Conservation (phyloP, 2,329 filamentous ascomycete species). For the Botrytis galanthina region DNA sequence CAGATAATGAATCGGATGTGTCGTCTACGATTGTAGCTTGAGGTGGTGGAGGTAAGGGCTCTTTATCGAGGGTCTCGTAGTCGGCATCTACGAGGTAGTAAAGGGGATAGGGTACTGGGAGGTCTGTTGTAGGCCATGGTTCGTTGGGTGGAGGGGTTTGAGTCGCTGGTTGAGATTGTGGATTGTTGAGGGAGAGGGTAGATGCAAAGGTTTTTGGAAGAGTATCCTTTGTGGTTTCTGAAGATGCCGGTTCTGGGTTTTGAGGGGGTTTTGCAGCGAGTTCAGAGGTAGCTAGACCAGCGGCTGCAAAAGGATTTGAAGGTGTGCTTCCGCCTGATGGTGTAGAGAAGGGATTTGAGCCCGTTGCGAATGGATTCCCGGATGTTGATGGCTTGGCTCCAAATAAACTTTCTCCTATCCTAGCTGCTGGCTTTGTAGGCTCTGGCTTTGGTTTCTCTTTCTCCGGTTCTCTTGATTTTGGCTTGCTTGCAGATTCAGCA, state of each 20-base stretch:
- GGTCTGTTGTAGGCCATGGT: conserved; percentile 72
- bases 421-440: conserved; percentile 31
- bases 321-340: conserved; percentile 50
- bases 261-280: conserved; percentile 46
- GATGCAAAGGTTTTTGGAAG: conserved; percentile 67
- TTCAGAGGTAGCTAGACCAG: conserved; percentile 27
- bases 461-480: neutral
- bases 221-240: conserved; percentile 25
- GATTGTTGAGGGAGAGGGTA: conserved; percentile 70
- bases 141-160: conserved; percentile 48
- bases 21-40: conserved; percentile 47
- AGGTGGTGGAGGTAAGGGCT: conserved; percentile 52
- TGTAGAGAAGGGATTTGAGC: conserved; percentile 61
- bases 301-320: conserved; percentile 48
- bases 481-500: conserved; percentile 19
- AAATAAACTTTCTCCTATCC: conserved; percentile 68
- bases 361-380: conserved; percentile 55
- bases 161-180: conserved; percentile 37
- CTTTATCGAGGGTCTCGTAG: conserved; percentile 75
- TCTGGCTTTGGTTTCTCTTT: conserved; percentile 36
- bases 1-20: conserved; percentile 41
- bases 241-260: conserved; percentile 28
- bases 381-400: conserved; percentile 53
- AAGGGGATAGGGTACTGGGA: conserved; percentile 69
- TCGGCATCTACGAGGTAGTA: conserved; percentile 85